Evolutionary conservation across 2,329 filamentous ascomycete species (phyloP).

Genomic region (Didymella sp.): DNA sequence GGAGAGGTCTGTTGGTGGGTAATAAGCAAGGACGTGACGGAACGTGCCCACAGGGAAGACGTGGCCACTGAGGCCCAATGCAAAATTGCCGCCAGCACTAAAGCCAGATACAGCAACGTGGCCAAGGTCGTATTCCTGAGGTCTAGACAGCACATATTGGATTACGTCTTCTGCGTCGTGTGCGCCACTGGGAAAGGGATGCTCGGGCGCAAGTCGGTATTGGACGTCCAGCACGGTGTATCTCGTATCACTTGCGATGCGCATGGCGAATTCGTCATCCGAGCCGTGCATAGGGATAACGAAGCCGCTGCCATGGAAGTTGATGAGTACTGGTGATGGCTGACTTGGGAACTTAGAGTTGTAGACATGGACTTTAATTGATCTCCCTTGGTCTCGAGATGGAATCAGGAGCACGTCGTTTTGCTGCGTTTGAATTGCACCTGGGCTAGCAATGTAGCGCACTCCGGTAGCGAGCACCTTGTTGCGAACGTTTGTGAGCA

Average conservation of each 20-base stretch:
- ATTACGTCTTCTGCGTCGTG: not conserved
- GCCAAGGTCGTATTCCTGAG: not conserved
- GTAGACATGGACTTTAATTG: not conserved
- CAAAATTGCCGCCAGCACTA: not conserved
- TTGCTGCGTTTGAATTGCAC: not conserved
- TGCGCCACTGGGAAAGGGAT: not conserved
- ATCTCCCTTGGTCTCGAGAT: not conserved
- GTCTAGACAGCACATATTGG: not conserved
- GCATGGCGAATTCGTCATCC: not conserved
- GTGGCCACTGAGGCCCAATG: not conserved
- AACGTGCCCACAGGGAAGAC: not conserved
- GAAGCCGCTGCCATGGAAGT: conserved; percentile 3
- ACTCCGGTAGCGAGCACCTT: not conserved
- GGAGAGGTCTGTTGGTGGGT: not conserved
- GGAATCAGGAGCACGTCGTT: not conserved
- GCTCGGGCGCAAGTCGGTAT: not conserved
- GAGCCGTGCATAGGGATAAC: conserved; percentile 1
- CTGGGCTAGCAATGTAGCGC: not conserved
- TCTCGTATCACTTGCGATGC: not conserved
- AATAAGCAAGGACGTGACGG: not conserved
- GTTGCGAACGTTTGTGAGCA: not conserved
- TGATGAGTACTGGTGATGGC: conserved; percentile 1
- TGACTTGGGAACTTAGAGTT: not conserved
- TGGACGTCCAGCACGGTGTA: not conserved
- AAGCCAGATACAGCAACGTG: not conserved